Percentiles rank a stretch among this genome's conserved stretches.
These are phyloP conservation scores for Russula griseocarnosa DNA, from an alignment of 768 basidiomycete species.

Conservation along the genomic window DNA sequence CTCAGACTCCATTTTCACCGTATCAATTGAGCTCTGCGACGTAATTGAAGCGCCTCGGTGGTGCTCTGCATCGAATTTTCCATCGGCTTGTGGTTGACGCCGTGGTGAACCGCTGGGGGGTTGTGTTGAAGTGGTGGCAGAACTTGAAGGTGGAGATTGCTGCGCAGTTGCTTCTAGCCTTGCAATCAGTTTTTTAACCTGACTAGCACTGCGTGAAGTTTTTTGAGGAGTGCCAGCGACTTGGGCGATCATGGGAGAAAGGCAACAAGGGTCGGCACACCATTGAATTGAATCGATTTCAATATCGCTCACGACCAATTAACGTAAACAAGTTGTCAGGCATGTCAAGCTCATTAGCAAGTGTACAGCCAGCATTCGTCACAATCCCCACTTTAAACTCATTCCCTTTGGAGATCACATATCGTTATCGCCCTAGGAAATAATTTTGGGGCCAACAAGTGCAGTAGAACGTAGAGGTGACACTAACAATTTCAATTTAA, in stretches of 20 bases:
- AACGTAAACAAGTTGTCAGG: neutral
- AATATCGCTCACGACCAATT: neutral
- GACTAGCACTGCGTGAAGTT: neutral
- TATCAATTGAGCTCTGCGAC: neutral
- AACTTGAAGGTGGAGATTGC: neutral
- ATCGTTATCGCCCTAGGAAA: too few species aligned
- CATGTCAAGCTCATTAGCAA: too few species aligned
- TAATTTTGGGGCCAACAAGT: too few species aligned
- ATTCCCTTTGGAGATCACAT: too few species aligned
- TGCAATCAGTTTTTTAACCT: neutral
- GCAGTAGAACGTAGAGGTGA: neutral
- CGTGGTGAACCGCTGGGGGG: neutral
- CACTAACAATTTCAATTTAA: neutral
- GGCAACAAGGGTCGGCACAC: neutral
- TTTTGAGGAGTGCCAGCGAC: neutral
- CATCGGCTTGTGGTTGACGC: neutral
- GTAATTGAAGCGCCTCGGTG: neutral
- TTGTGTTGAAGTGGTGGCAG: neutral
- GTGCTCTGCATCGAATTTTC: neutral
- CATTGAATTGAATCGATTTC: neutral
- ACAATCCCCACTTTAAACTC: too few species aligned
- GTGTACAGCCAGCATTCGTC: too few species aligned
- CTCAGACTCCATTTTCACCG: neutral
- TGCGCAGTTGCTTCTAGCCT: neutral
- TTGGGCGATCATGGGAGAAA: constrained; percentile 4